Conservation (phyloP, 805 yeast genomes). For the Cyberlindnera xylosilytica region DNA sequence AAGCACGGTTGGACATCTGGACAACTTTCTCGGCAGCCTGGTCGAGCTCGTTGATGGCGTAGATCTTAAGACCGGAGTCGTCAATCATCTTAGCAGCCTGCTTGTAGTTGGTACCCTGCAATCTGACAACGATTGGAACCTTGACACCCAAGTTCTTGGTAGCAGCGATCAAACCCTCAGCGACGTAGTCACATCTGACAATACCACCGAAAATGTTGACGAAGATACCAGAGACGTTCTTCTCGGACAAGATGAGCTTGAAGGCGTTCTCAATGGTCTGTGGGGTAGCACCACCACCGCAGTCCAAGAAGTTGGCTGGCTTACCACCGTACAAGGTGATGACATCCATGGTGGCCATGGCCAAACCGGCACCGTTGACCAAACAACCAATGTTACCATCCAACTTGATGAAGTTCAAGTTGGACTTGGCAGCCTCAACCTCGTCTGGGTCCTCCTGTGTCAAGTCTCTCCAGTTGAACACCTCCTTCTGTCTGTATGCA, state of each 20-base stretch:
- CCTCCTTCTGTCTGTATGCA: constrained; percentile 88
- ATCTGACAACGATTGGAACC: constrained; percentile 95
- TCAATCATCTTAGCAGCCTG: constrained; percentile 83
- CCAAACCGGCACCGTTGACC: constrained; percentile 99
- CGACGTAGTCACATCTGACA: constrained; percentile 98
- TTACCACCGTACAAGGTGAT: constrained; percentile 97
- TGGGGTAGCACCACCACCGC: constrained; percentile 99
- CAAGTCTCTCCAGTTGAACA: constrained; percentile 93
- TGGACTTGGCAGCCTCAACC: constrained; percentile 84
- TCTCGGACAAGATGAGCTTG: constrained; percentile 85
- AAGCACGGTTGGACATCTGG: constrained; percentile 47
- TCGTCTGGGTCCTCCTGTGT: constrained; percentile 98
- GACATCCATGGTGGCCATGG: constrained; percentile 99
- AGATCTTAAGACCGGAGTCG: constrained; percentile 90
- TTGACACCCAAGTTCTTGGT: constrained; percentile 86
- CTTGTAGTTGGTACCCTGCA: constrained; percentile 95
- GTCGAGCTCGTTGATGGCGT: constrained; percentile 88
- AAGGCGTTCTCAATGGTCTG: constrained; percentile 97
- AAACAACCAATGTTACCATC: constrained; percentile 98
- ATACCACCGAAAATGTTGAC: constrained; percentile 99
- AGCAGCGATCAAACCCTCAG: constrained; percentile 94
- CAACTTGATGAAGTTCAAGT: constrained; percentile 93
- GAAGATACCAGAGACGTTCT: constrained; percentile 88
- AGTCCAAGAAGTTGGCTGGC: constrained; percentile 98
- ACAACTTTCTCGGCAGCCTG: constrained; percentile 97